Evolutionary conservation across 2,329 filamentous ascomycete species (phyloP).

Genomic region (Sclerotiophoma versabilis): DNA sequence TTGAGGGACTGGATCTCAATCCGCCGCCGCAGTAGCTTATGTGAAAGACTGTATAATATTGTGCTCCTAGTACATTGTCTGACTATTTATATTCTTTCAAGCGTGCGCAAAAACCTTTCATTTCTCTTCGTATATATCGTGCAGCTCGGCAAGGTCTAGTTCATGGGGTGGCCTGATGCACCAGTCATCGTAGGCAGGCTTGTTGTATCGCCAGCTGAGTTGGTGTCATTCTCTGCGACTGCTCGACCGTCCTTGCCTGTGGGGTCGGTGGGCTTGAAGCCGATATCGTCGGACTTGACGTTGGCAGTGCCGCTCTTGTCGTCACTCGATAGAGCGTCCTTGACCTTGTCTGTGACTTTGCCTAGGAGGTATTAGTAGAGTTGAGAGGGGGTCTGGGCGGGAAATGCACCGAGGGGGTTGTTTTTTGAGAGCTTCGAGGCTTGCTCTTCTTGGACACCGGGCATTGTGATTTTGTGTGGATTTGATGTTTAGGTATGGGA

Average conservation of each 20-base stretch:
- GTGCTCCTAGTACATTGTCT: background rate
- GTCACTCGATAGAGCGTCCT: background rate
- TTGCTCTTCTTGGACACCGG: conserved; percentile 2
- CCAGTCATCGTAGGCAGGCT: conserved; percentile 9
- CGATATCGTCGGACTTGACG: conserved; percentile 9
- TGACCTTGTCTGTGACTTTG: conserved; percentile 9
- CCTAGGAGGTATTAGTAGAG: background rate
- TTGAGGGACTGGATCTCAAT: conserved; percentile 66
- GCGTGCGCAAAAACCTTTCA: background rate
- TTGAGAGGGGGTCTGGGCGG: no score
- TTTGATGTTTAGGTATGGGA: background rate
- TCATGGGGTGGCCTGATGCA: background rate
- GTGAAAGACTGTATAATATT: background rate
- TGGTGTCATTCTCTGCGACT: conserved; percentile 8
- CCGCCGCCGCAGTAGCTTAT: conserved; percentile 57
- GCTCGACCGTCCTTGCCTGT: conserved; percentile 4
- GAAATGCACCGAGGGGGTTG: conserved; percentile 1
- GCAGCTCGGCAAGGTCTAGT: background rate
- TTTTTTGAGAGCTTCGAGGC: conserved; percentile 10
- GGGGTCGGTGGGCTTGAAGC: conserved; percentile 8
- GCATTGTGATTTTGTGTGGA: background rate
- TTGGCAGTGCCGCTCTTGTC: background rate
- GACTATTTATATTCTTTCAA: background rate
- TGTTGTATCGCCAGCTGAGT: conserved; percentile 1
- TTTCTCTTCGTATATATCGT: background rate